phyloP scores from a whole-genome alignment of 2,329 filamentous ascomycete species.

The Exophiala sp. region DNA sequence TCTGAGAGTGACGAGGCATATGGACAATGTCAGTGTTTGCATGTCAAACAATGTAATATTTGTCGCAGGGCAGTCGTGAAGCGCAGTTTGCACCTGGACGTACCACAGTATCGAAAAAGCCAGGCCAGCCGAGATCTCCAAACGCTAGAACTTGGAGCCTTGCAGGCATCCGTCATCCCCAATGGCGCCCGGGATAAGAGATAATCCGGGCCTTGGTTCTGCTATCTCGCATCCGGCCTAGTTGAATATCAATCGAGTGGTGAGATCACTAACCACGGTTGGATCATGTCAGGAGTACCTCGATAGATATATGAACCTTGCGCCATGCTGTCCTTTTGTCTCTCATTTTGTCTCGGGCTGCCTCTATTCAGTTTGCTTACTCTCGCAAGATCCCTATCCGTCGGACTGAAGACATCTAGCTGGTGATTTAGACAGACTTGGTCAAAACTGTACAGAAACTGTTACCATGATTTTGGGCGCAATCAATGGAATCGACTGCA shows the following conservation, averaged over 20 bases:
- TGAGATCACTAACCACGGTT: not conserved
- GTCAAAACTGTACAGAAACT: not conserved
- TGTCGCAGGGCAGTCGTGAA: not conserved
- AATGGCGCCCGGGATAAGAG: no score
- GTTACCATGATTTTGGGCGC: slow-evolving; percentile 66
- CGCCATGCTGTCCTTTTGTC: no score
- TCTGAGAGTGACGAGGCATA: not conserved
- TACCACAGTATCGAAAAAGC: not conserved
- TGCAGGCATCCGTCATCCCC: no score
- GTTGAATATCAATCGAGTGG: not conserved
- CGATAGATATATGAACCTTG: no score
- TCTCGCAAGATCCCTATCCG: no score
- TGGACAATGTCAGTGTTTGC: not conserved
- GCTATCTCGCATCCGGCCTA: not conserved
- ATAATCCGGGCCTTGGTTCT: not conserved
- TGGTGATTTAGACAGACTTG: no score
- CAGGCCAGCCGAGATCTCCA: not conserved
- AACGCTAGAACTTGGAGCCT: no score
- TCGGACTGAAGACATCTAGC: no score
- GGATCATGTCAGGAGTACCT: not conserved
- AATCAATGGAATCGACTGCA: slow-evolving; percentile 71
- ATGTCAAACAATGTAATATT: not conserved
- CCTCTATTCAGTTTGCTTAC: not conserved
- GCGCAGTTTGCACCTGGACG: not conserved
- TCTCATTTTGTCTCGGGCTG: not conserved